Base-by-base conservation (phyloP, 441 rosid genomes). In the Populus tomentosa region DNA sequence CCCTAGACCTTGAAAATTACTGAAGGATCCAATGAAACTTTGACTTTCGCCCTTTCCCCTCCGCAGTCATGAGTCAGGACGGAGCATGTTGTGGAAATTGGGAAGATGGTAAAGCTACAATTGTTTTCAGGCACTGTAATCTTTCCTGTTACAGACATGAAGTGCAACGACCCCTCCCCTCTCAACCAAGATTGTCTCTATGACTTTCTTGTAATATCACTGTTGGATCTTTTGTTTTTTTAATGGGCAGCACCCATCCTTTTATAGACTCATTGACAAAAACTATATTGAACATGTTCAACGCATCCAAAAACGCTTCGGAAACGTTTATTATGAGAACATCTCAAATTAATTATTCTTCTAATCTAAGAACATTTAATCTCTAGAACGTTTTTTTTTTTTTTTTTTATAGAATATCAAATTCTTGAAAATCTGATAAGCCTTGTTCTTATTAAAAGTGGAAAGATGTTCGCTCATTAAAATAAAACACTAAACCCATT, bases 1-100 rank as follows among this genome's bases (percentile, higher is more conserved):
- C 66, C 59, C 56, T 59, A 75, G 65, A 33, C 63, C 62, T 69
- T 56, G 21, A 28, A 32, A 28, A 20, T 66, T 36, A 28, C 62
- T 40, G 77, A 9, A 46, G 65, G 70, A 77, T 77, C 72, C 75
- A 73, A 35, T 20, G 73, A 65, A 73, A 36, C 53, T 36, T 36
- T 36, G 32, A 1, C 18, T 3, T 62, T 30, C 10, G 26, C 35
- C 4, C 42, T 59, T 64, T 26, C 65, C 18, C 69, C 40, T 2
- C 11, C 5, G 23, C 62, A 7, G 62, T 56, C 61, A 18, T 2
- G 21, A 53, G 61, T 6, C 62, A 56, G 23, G 62, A 56, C 56
- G 20, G 56, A 46, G 56, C 20, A 14, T 56, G 62, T 20, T 2
- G 62, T n/a, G 23, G 9, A 18, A 20, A 56, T 56, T 56, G 62